Percentiles rank a stretch among this genome's conserved stretches.
phyloP scores from a whole-genome alignment of 352 stramenopile genomes.

The Globisporangium parvum region DNA sequence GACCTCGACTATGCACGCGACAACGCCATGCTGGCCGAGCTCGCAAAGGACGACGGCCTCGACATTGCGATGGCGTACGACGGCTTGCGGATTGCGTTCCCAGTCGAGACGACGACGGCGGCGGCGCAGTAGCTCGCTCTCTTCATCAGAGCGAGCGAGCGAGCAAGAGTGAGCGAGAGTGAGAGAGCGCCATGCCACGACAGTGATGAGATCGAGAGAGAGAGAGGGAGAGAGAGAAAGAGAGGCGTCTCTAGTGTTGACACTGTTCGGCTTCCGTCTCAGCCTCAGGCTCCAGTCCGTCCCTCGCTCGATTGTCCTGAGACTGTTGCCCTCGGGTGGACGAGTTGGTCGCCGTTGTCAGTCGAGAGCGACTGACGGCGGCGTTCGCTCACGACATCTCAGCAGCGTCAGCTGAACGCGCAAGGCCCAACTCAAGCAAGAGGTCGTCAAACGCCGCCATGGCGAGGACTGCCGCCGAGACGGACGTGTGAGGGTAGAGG shows the following conservation, averaged over 20 bases:
- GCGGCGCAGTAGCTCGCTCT: constrained; percentile 23
- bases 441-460: constrained; percentile 30
- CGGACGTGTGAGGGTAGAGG: constrained; percentile 36
- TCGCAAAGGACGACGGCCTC: constrained; percentile 50
- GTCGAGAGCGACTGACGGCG: background rate
- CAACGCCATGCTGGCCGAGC: constrained; percentile 32
- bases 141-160: constrained; percentile 15
- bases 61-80: constrained; percentile 83
- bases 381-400: background rate
- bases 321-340: too few species aligned
- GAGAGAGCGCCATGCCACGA: too few species aligned
- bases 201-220: too few species aligned
- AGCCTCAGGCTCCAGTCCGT: too few species aligned
- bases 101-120: constrained; percentile 41
- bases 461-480: constrained; percentile 16
- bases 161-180: too few species aligned
- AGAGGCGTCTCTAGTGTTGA: too few species aligned
- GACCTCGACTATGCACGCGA: constrained; percentile 71
- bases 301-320: too few species aligned
- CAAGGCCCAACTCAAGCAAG: constrained; percentile 25
- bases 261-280: too few species aligned
- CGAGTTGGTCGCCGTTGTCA: background rate
- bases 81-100: constrained; percentile 51
- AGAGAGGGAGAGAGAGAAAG: too few species aligned
- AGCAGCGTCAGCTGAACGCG: constrained; percentile 16